Conservation (phyloP, 2,329 filamentous ascomycete species). For the Nemania serpens region DNA sequence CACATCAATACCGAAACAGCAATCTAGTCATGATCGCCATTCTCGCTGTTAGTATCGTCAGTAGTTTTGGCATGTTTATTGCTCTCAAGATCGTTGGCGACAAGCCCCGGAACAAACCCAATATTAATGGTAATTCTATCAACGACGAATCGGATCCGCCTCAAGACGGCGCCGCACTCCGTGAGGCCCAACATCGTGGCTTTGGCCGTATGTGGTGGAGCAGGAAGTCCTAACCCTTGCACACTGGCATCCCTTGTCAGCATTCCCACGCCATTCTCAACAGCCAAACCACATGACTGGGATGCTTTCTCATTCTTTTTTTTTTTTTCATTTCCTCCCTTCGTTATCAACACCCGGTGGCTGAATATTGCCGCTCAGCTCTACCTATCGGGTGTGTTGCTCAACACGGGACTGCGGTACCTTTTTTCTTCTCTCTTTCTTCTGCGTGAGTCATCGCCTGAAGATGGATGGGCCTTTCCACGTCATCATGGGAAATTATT, state of each 20-base stretch:
- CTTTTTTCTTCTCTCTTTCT: conserved; percentile 23
- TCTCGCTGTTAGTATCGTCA: conserved; percentile 74
- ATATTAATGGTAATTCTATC: conserved; percentile 42
- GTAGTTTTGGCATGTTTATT: conserved; percentile 70
- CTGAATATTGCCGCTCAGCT: conserved; percentile 36
- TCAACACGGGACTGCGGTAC: conserved; percentile 23
- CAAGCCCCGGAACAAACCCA: conserved; percentile 53
- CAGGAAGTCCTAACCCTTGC: conserved; percentile 36
- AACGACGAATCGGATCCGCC: conserved; percentile 50
- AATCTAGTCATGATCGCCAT: conserved; percentile 91
- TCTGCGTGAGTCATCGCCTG: neutral
- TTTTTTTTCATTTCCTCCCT: neutral
- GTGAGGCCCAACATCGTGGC: conserved; percentile 63
- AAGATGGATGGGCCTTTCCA: conserved; percentile 35
- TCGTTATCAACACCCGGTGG: neutral
- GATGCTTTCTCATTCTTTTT: conserved; percentile 4
- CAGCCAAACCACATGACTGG: conserved; percentile 19
- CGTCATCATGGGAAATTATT: conserved; percentile 38
- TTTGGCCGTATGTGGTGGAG: conserved; percentile 52
- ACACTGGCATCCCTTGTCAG: conserved; percentile 17
- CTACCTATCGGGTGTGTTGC: conserved; percentile 44
- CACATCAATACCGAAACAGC: conserved; percentile 76
- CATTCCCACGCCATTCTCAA: conserved; percentile 32
- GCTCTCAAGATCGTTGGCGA: conserved; percentile 65
- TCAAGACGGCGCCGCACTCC: conserved; percentile 64